Percentiles rank a stretch among this genome's conserved stretches.
phyloP scores from a whole-genome alignment of 2,329 filamentous ascomycete genomes.

The Fusarium longipes region DNA sequence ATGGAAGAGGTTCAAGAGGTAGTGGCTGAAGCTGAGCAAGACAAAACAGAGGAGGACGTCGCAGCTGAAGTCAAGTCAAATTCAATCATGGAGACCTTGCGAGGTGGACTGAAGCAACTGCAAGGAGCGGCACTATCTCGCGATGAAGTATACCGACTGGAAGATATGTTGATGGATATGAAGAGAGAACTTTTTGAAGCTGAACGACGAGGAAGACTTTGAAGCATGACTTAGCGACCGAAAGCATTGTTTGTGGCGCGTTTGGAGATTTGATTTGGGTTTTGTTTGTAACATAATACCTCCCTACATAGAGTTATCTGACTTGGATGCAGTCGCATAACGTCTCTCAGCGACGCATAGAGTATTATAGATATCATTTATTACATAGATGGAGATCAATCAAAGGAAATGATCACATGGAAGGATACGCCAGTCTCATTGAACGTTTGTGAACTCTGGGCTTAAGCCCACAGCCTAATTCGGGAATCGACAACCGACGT shows the following conservation, averaged over 20 bases:
- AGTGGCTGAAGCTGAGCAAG: conserved; percentile 1
- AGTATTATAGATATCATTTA: conserved; percentile 23
- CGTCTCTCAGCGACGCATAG: conserved; percentile 24
- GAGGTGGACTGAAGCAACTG: conserved; percentile 65
- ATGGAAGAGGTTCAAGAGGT: conserved; percentile 8
- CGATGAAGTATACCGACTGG: conserved; percentile 75
- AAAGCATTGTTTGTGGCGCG: conserved; percentile 39
- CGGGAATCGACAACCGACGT: not conserved
- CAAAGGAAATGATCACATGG: conserved; percentile 23
- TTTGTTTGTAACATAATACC: conserved; percentile 34
- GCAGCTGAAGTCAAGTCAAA: conserved; percentile 24
- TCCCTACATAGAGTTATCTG: conserved; percentile 27
- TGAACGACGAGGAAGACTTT: conserved; percentile 65
- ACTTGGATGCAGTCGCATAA: conserved; percentile 14
- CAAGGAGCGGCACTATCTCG: conserved; percentile 69
- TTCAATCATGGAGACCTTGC: conserved; percentile 50
- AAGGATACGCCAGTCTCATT: not conserved
- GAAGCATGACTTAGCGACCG: conserved; percentile 29
- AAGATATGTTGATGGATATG: conserved; percentile 83
- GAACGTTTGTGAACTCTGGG: not conserved
- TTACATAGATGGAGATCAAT: conserved; percentile 31
- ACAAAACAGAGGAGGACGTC: conserved; percentile 7
- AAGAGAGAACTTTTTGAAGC: conserved; percentile 79
- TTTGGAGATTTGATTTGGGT: conserved; percentile 18
- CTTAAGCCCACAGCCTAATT: not conserved